Evolutionary conservation across 768 basidiomycete species (phyloP).

Genomic region (Nidularia sp.): DNA sequence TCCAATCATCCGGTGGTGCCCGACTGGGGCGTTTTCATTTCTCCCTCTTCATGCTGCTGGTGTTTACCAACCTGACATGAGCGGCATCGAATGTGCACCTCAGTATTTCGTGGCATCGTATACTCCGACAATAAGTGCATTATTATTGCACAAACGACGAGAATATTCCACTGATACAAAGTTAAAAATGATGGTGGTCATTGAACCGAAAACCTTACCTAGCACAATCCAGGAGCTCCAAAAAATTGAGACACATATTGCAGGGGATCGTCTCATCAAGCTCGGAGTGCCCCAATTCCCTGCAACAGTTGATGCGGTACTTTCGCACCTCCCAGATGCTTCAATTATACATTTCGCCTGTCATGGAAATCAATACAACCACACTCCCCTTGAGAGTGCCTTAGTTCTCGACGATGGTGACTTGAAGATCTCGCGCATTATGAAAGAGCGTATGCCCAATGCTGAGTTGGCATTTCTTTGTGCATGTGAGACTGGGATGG

Average conservation of each 20-base stretch:
- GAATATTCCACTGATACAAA: neutral
- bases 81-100: neutral
- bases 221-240: neutral
- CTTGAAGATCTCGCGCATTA: neutral
- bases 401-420: neutral
- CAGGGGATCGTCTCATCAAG: neutral
- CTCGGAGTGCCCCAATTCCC: neutral
- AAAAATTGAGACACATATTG: neutral
- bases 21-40: neutral
- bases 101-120: neutral
- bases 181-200: neutral
- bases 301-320: neutral
- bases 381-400: neutral
- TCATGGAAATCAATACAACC: neutral
- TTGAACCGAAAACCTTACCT: neutral
- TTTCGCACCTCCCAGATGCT: neutral
- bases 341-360: neutral
- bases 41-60: neutral
- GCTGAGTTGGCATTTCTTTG: neutral
- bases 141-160: neutral
- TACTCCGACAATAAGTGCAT: neutral
- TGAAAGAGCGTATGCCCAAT: neutral
- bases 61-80: neutral
- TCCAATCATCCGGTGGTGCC: neutral
- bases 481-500: neutral